Evolutionary conservation across 75 land plant species (phyloP), one percentile per base, ranked within the genome.

Genomic region (Ceratopteris richardii): DNA sequence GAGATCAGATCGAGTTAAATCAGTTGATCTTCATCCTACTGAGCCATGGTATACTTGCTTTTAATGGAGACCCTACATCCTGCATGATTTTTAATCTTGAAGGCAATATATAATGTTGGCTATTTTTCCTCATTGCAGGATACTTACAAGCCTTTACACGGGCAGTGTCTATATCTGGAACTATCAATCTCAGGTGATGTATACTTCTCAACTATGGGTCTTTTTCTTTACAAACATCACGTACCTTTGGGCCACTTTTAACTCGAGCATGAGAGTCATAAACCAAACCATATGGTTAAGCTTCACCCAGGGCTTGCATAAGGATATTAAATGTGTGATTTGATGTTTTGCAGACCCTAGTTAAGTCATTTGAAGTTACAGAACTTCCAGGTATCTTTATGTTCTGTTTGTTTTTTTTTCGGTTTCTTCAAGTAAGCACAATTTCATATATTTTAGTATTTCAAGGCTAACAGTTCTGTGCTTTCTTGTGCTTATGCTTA

Each of bases 1-100:
- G 58, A 73, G 87, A 43, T 84, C 87, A n/a, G 85, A 84, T 41
- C 64, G 87, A 48, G 87, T 84, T 51, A 84, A 84, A 55, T 81
- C 82, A 5, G 87, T 84, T 10, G 87, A 84, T 58, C 85, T 84
- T 39, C 87, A 84, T 71, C 87, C 84, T 20, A 77, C 87, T 22
- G 87, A 84, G 48, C 85, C 87, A 81, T 84, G 87, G 87, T 84
- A 77, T 65, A 23, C 27, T 4, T 39, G 17, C 26, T 27, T 44
- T 3, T 9, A 33, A 4, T 33, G 7, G 9, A 33, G 9, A 3
- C 9, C 9, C 37, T 33, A 4, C 37, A 3, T 33, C 11, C 11
- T 54, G 7, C n/a, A 16, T 20, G 56, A n/a, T 13, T 55, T 13
- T 55, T 24, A 24, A 10, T 24, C 5, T 18, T n/a, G 16, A 27